A percentile compares a stretch with the other conserved stretches of the same genome.
phyloP scores from a whole-genome alignment of 2,329 filamentous ascomycete species.

The Microdochium trichocladiopsis region DNA sequence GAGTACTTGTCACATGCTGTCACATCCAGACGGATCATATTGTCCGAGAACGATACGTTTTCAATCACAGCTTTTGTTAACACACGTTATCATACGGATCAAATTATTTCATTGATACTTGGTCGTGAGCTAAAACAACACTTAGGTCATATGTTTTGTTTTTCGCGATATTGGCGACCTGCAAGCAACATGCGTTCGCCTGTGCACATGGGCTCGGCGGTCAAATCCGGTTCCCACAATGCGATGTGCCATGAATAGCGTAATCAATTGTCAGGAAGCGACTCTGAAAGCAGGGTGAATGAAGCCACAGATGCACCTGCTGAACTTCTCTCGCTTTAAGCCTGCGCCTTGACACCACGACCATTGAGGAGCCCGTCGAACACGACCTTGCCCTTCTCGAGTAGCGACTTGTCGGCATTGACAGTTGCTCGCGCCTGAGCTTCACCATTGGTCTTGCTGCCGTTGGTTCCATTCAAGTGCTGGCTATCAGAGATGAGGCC shows the following conservation, averaged over 20 bases:
- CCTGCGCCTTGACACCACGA: constrained; percentile 13
- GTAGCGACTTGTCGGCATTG: constrained; percentile 3
- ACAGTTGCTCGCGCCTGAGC: constrained; percentile 2
- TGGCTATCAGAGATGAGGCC: constrained; percentile 4
- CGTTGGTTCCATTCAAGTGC: neutral
- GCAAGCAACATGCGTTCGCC: no score
- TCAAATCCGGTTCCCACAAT: no score
- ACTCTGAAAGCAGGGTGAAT: no score
- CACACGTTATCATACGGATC: neutral
- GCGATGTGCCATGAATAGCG: no score
- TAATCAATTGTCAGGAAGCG: no score
- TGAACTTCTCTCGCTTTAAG: constrained; percentile 5
- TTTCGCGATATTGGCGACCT: no score
- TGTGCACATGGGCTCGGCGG: no score
- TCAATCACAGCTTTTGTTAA: no score
- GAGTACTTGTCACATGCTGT: neutral
- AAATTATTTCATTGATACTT: neutral
- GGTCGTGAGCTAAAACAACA: neutral
- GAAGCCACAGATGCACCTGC: no score
- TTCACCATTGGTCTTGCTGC: constrained; percentile 4
- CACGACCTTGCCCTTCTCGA: constrained; percentile 3
- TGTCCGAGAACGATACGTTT: neutral
- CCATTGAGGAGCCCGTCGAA: constrained; percentile 7
- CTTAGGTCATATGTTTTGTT: no score
- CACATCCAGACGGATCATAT: neutral